phyloP scores from a whole-genome alignment of 2,329 filamentous ascomycete genomes.

The Aspergillus neoniger region DNA sequence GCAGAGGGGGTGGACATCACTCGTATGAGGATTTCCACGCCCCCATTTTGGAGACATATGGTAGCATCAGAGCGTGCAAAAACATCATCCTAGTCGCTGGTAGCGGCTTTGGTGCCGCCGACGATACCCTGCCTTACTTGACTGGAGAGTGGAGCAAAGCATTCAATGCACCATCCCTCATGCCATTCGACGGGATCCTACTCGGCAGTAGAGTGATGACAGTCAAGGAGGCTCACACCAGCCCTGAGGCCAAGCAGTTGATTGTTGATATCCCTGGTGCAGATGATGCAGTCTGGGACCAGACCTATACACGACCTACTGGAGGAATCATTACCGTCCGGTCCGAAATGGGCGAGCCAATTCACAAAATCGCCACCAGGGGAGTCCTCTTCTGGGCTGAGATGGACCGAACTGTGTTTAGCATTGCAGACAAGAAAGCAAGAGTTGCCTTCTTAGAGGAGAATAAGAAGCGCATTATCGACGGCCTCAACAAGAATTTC shows the following conservation, averaged over 20 bases:
- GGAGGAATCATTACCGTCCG: not conserved
- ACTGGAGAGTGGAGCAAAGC: not conserved
- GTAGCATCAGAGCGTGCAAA: not conserved
- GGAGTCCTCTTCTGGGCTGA: slow-evolving; percentile 5
- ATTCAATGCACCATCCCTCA: not conserved
- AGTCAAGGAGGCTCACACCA: slow-evolving; percentile 1
- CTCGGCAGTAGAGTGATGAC: slow-evolving; percentile 2
- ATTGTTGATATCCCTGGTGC: not conserved
- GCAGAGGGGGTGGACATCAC: not conserved
- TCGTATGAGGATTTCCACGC: not conserved
- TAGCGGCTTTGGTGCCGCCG: not conserved
- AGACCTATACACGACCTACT: not conserved
- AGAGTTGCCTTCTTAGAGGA: not conserved
- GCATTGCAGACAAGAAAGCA: not conserved
- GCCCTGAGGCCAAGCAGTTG: not conserved
- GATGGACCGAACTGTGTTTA: slow-evolving; percentile 7
- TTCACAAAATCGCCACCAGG: not conserved
- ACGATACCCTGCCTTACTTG: not conserved
- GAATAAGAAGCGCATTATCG: not conserved
- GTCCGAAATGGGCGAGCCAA: slow-evolving; percentile 4
- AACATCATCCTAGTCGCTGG: slow-evolving; percentile 1
- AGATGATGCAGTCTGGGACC: not conserved
- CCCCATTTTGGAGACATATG: not conserved
- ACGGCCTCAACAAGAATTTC: slow-evolving; percentile 2
- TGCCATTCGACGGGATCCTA: slow-evolving; percentile 1